Conservation (phyloP, 2,329 filamentous ascomycete species). For the Didymella lethalis region DNA sequence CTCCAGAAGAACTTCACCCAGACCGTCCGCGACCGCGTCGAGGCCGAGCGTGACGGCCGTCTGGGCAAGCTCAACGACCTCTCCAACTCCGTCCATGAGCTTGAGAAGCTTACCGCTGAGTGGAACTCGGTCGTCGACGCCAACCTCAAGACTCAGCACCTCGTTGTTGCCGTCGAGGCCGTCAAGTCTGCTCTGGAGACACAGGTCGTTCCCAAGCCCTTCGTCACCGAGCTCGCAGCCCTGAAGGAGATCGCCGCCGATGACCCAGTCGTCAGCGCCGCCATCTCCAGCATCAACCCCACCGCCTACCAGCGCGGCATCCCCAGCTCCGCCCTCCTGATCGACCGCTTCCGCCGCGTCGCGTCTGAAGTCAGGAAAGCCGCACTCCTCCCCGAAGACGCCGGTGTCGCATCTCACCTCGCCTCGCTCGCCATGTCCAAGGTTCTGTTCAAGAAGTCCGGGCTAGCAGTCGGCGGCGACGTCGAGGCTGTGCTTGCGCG, state of each 20-base stretch:
- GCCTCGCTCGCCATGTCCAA: constrained; percentile 90
- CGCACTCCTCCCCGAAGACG: constrained; percentile 87
- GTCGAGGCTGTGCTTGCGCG: constrained; percentile 92
- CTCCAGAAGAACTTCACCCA: constrained; percentile 85
- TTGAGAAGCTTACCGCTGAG: constrained; percentile 85
- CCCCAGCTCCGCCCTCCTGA: constrained; percentile 80
- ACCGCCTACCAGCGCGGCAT: constrained; percentile 92
- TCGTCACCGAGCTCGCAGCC: constrained; percentile 90
- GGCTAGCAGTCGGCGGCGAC: constrained; percentile 79
- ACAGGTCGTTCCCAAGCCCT: constrained; percentile 77
- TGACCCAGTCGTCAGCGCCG: constrained; percentile 86
- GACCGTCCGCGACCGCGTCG: constrained; percentile 81
- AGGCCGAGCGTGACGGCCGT: constrained; percentile 85
- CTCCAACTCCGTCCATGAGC: constrained; percentile 76
- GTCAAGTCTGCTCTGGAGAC: constrained; percentile 84
- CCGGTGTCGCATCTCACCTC: constrained; percentile 92
- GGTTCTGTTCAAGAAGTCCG: constrained; percentile 90
- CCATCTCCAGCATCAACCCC: constrained; percentile 96
- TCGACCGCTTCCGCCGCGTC: constrained; percentile 95
- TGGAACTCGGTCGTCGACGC: constrained; percentile 92
- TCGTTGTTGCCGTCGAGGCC: constrained; percentile 94
- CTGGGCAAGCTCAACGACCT: constrained; percentile 86
- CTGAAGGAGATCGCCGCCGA: constrained; percentile 89
- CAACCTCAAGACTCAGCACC: constrained; percentile 92
- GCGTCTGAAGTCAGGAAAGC: constrained; percentile 94